Base-by-base conservation (phyloP, 2,329 filamentous ascomycete genomes). In the Pseudogymnoascus sp. region DNA sequence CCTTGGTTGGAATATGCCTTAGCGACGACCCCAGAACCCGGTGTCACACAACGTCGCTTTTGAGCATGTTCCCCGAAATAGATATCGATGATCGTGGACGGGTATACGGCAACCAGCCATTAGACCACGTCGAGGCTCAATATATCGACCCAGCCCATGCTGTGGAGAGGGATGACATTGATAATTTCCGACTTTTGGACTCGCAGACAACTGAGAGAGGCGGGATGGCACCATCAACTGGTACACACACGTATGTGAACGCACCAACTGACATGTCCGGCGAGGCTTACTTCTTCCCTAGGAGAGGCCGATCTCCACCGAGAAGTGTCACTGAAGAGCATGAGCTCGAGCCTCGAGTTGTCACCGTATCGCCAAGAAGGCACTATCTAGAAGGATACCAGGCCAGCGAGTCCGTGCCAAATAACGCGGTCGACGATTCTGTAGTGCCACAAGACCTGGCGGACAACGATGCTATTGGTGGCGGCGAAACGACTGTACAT, bases 1-100 rank as follows among this genome's bases (percentile, higher is more conserved):
- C 83, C 15, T 80, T 96, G 59, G 86, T 96, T 38, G 83, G 87
- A 62, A 86, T 86, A 78, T 97, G 93, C 72, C 79, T 97, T 61
- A 88, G 84, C 67, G 82, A 88, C 29, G 82, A 87, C 64, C 93
- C 95, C 6, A 85, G 89, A 63, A 78, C 85, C 62, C 85, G 95
- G 60, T 78, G 86, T 10, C 86, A 91, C 60, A 93, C 95, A 3
- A 85, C 86, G 59, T 82, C 87, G 26, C 80, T 97, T 13, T 78
- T 96, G 13, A 74, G 76, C 0, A 78, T 86, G 68, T 95, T 96
- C 66, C 90, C 91, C 7, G 26, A 42, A 19, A 17, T 60, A 4
- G 46, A 17, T 21, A n/a, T 37, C 17, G 26, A 37, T 33, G 44
- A 29, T 26, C 17, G 40, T 29, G 42, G 50, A 33, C 37, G 26